Base-by-base conservation (phyloP, 768 basidiomycete genomes). In the Tylopilus balloui region DNA sequence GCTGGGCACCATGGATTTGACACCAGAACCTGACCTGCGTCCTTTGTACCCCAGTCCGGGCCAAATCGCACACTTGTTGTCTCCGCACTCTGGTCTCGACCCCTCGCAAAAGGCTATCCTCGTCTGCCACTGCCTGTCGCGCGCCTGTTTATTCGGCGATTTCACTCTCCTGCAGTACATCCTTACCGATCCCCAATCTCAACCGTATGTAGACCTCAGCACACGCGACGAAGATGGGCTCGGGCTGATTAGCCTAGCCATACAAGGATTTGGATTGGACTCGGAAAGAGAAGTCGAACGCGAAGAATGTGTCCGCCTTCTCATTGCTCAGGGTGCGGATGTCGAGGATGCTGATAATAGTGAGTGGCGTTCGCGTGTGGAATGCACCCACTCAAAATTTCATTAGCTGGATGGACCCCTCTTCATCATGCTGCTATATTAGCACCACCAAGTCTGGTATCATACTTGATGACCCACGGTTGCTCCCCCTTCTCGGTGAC, bases 381-480 rank as follows among this genome's bases (percentile, higher is more conserved):
- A 48, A 25, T 47, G 19, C 27, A 31, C 36, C 45, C 48, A 31
- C 24, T 55, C 49, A 52, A 35, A 27, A 35, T 4, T 38, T 40
- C 52, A 39, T 49, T 58, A 96, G 93, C 81, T 52, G 94, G 95
- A 28, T 98, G 96, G 96, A 92, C 91, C 10, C 84, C 94, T 3
- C 75, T 99, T 12, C 95, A 97, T 61, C 86, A 95, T 70, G 92
- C 95, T 8, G 88, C 88, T 8, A 70, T 98, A 44, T 73, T 90
- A 31, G 83, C 91, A 12, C 92, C 95, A 27, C 89, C 94, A 3
- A 93, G 93, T 3, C 73, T 98, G 19, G 79, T 98, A 19, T 92
- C 93, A 0, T 86, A 92, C 73, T 75, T 99, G 20, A 84, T 98
- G 71, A 95, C 91, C 11, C 88, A 92, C 57, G 91, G 92, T 39